Evolutionary conservation across 148 eudicot species (phyloP).

Genomic region (Cornus florida): DNA sequence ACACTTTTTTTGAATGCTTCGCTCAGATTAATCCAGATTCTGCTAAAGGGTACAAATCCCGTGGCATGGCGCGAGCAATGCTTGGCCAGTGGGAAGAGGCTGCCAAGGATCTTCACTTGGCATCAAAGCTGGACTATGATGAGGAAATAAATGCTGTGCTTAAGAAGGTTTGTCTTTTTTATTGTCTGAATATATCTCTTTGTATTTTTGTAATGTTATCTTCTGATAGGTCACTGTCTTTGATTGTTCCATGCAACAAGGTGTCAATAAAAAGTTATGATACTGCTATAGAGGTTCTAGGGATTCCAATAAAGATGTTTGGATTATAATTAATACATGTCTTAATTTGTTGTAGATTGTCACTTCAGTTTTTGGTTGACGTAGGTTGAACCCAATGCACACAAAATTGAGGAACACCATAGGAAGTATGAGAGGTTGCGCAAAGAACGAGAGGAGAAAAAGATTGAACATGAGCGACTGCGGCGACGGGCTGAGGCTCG

Average conservation of each 20-base stretch:
- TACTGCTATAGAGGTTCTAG: background rate
- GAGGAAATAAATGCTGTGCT: constrained; percentile 70
- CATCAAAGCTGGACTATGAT: constrained; percentile 79
- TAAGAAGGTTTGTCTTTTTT: constrained; percentile 49
- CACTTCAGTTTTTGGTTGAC: background rate
- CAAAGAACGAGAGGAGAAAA: constrained; percentile 68
- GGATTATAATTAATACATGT: background rate
- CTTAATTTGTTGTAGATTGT: background rate
- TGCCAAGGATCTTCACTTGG: constrained; percentile 87
- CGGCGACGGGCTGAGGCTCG: constrained; percentile 71
- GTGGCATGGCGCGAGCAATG: constrained; percentile 87
- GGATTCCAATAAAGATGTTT: background rate
- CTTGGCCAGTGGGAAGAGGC: constrained; percentile 95
- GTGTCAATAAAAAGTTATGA: background rate
- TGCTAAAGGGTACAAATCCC: constrained; percentile 86
- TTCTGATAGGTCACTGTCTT: background rate
- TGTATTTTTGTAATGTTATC: too few species aligned
- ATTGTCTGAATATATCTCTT: background rate
- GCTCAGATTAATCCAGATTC: constrained; percentile 88
- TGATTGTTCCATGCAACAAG: background rate
- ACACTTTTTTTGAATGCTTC: background rate
- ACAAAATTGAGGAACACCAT: constrained; percentile 83
- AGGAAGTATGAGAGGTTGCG: constrained; percentile 79
- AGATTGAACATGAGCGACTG: constrained; percentile 57
- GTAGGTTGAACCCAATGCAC: constrained; percentile 94